phyloP scores from a whole-genome alignment of 78 protist genomes.

The Emiliania huxleyi region DNA sequence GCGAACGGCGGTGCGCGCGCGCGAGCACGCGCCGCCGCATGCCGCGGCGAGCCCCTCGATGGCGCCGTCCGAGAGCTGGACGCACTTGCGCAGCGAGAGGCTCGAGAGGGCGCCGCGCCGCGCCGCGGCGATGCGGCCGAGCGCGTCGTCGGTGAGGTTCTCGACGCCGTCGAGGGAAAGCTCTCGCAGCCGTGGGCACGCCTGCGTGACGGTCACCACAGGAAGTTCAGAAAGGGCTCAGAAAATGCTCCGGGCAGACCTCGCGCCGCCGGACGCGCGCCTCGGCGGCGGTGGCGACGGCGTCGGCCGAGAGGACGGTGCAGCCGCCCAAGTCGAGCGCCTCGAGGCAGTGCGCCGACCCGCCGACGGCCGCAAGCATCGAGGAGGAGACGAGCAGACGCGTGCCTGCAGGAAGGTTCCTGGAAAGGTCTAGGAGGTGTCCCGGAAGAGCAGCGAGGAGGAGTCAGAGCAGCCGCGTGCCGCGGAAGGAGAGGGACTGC shows the following conservation, averaged over 20 bases:
- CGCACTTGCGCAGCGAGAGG: neutral
- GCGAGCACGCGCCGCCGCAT: too few relatives aligned
- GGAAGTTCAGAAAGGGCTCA: too few relatives aligned
- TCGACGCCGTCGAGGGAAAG: slow-evolving; percentile 4
- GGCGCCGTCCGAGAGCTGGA: neutral
- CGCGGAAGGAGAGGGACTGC: neutral
- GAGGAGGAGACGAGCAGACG: neutral
- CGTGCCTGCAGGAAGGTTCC: too few relatives aligned
- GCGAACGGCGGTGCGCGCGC: neutral
- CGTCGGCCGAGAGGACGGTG: neutral
- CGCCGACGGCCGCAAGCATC: neutral
- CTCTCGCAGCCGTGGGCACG: neutral
- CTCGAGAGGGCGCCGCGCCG: neutral
- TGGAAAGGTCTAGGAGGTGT: too few relatives aligned
- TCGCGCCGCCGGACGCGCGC: too few relatives aligned
- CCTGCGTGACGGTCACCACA: neutral
- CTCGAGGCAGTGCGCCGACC: neutral
- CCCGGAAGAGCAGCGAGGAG: too few relatives aligned
- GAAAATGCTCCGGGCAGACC: too few relatives aligned
- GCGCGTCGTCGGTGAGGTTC: neutral
- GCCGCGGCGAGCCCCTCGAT: neutral
- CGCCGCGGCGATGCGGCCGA: neutral
- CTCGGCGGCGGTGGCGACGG: too few relatives aligned
- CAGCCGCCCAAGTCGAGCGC: neutral
- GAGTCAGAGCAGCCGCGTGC: neutral